Conservation (phyloP, 129 eudicot genomes). For the Scalesia atractyloides region DNA sequence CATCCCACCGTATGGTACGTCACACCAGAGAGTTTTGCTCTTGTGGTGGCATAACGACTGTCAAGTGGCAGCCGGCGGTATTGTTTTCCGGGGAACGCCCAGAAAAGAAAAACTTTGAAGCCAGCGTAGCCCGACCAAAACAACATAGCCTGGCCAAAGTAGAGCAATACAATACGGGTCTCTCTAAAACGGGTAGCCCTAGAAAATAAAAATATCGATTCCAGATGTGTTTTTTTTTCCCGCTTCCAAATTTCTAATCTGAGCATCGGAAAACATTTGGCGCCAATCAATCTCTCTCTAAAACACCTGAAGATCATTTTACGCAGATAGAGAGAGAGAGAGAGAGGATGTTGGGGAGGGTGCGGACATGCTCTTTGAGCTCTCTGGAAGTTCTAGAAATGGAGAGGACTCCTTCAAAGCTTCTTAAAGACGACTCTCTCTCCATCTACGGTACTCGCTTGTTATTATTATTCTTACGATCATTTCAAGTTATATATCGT, state of each 20-base stretch:
- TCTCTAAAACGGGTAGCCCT: constrained; percentile 28
- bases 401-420: constrained; percentile 67
- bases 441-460: constrained; percentile 66
- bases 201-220: constrained; percentile 6
- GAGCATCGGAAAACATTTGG: constrained; percentile 7
- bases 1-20: too few relatives aligned
- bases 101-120: too few relatives aligned
- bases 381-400: constrained; percentile 61
- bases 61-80: too few relatives aligned
- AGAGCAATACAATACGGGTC: too few relatives aligned
- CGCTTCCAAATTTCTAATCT: constrained; percentile 35
- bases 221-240: constrained; percentile 13
- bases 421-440: constrained; percentile 73
- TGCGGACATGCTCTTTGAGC: constrained; percentile 54
- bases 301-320: neutral
- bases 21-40: too few relatives aligned
- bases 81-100: too few relatives aligned
- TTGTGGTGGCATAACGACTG: too few relatives aligned
- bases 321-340: constrained; percentile 19
- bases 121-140: too few relatives aligned
- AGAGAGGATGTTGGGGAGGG: constrained; percentile 63
- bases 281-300: constrained; percentile 28
- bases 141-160: too few relatives aligned
- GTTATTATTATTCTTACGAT: neutral
- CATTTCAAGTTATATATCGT: neutral